A percentile compares a stretch with the other conserved stretches of the same genome.
Evolutionary conservation across 495 filamentous ascomycete genomes (phyloP).

Genomic region (Bacidia rubella): DNA sequence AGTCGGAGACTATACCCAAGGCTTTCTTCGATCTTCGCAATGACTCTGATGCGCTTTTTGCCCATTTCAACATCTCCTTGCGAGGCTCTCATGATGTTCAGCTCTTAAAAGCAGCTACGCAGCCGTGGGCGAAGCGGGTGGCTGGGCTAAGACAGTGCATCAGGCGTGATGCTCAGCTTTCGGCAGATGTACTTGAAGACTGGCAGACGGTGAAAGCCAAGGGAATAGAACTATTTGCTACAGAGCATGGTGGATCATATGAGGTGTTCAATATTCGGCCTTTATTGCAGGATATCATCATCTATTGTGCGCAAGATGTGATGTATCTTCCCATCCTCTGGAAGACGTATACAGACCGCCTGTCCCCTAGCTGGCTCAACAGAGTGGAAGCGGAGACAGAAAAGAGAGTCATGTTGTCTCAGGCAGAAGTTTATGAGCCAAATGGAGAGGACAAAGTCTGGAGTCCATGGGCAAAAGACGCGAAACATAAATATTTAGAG

Average conservation of each 20-base stretch:
- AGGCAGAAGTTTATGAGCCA: conserved; percentile 5
- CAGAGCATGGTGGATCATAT: conserved; percentile 31
- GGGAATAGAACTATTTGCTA: conserved; percentile 26
- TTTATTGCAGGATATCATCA: conserved; percentile 26
- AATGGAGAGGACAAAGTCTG: neutral
- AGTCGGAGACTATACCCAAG: conserved; percentile 25
- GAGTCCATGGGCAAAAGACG: conserved; percentile 7
- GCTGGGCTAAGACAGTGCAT: conserved; percentile 31
- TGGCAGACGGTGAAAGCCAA: conserved; percentile 33
- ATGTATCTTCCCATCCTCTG: conserved; percentile 27
- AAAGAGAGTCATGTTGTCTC: conserved; percentile 16
- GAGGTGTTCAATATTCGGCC: conserved; percentile 39
- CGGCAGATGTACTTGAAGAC: conserved; percentile 2
- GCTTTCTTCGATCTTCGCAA: conserved; percentile 31
- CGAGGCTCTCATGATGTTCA: conserved; percentile 39
- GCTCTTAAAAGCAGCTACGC: conserved; percentile 38
- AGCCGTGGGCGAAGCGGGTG: conserved; percentile 13
- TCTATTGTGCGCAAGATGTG: conserved; percentile 39
- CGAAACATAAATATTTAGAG: neutral
- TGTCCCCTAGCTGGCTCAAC: conserved; percentile 15
- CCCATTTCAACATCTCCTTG: conserved; percentile 27
- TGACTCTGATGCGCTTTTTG: conserved; percentile 42
- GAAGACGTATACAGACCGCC: conserved; percentile 19
- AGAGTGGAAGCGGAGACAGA: conserved; percentile 19
- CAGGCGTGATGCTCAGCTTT: conserved; percentile 19